Evolutionary conservation across 495 filamentous ascomycete species (phyloP), one percentile per base, ranked within the genome.

Genomic region (Diplogelasinospora grovesii): DNA sequence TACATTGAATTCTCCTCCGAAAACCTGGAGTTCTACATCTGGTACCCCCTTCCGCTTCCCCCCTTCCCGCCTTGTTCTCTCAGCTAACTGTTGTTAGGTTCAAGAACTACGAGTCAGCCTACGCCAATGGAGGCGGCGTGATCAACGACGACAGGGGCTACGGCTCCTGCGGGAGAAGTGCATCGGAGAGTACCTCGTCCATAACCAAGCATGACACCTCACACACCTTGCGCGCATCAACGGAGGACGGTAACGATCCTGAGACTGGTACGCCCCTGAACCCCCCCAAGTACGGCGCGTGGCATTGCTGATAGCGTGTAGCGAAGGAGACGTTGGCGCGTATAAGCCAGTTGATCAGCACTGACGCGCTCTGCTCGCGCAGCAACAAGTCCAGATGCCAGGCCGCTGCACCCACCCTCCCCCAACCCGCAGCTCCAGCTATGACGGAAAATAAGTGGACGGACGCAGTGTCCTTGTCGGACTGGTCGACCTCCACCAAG

Each of bases 41-140:
- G 82, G 83, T 88, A 85, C 49, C 82, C 22, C n/a, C n/a, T n/a
- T n/a, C n/a, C n/a, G n/a, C n/a, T n/a, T n/a, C 68, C 69, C 1
- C 19, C 4, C 20, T 28, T 15, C 10, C 25, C 21, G 28, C 30
- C 29, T 15, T 19, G 13, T 14, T 3, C n/a, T 24, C 8, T 7
- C 1, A n/a, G 19, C 15, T 16, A 14, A n/a, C 22, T 46, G 23
- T 26, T 32, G 26, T 22, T 37, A 64, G 61, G 61, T 67, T 52
- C 56, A 64, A 62, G 43, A 65, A 64, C 52, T 68, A 64, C 25
- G 62, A 68, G 41, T 38, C 47, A 3, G 45, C 58, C 5, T 61
- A 56, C 32, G 45, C 43, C 26, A 52, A 61, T 23, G 38, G 57
- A 7, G 16, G 50, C 9, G 26, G 22, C 5, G 36, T 24, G 9